A percentile compares a stretch with the other conserved stretches of the same genome.
These are phyloP conservation scores for Teunomyces tritomae DNA, from an alignment of 805 yeast genomes.

Conservation along the genomic window DNA sequence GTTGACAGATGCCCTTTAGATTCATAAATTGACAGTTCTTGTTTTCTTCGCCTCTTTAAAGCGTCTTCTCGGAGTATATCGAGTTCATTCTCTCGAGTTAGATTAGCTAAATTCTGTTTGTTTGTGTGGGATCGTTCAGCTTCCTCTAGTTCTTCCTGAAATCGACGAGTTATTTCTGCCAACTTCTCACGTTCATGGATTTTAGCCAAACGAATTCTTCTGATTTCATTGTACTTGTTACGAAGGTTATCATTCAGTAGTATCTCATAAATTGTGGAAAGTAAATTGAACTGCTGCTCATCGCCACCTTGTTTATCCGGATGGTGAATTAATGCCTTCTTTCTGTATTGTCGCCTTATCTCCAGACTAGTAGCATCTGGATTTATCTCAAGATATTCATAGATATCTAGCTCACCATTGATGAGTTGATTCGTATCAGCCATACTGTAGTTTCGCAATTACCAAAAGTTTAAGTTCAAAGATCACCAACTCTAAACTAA, in stretches of 20 bases:
- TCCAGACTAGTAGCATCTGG: constrained; percentile 20
- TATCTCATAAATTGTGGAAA: constrained; percentile 31
- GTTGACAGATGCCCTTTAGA: background rate
- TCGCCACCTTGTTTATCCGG: constrained; percentile 37
- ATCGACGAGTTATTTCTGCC: constrained; percentile 22
- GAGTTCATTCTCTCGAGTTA: constrained; percentile 3
- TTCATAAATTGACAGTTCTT: constrained; percentile 17
- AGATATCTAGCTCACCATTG: constrained; percentile 27
- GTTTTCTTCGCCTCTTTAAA: constrained; percentile 18
- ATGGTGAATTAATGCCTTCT: constrained; percentile 35
- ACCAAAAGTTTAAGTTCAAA: background rate
- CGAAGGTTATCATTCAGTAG: constrained; percentile 24
- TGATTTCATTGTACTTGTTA: constrained; percentile 29
- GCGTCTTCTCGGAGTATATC: constrained; percentile 29
- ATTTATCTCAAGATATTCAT: constrained; percentile 22
- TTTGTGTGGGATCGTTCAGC: constrained; percentile 16
- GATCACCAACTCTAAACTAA: too few relatives aligned
- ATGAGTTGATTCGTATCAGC: constrained; percentile 12
- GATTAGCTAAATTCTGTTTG: background rate
- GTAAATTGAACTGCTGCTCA: constrained; percentile 25
- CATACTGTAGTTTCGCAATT: background rate
- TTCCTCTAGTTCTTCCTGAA: constrained; percentile 27
- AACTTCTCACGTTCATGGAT: constrained; percentile 10
- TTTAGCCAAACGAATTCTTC: constrained; percentile 12
- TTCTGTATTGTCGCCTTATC: constrained; percentile 31